Evolutionary conservation across 768 basidiomycete genomes (phyloP).

Genomic region (Podaxis sp.): DNA sequence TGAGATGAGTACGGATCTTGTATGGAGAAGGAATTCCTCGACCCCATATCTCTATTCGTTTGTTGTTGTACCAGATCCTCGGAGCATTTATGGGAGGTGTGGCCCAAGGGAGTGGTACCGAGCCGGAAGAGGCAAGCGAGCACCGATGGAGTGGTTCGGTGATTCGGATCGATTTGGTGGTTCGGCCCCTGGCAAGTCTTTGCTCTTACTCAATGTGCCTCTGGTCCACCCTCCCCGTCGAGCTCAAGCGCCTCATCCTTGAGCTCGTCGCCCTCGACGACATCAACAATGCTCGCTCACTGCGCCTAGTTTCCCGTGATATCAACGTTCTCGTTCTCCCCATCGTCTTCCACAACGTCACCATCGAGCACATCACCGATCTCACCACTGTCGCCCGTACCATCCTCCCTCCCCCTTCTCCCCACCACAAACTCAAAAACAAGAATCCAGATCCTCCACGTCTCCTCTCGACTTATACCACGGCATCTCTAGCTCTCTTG

Average conservation of each 20-base stretch:
- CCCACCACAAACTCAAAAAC: constrained; percentile 28
- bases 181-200: constrained; percentile 5
- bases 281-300: constrained; percentile 24
- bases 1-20: constrained; percentile 6
- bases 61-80: constrained; percentile 1
- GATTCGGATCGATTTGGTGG: constrained; percentile 15
- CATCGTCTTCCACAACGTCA: constrained; percentile 30
- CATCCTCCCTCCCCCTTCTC: constrained; percentile 27
- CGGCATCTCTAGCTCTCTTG: constrained; percentile 32
- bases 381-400: constrained; percentile 31
- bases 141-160: not conserved
- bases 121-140: not conserved
- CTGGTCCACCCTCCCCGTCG: constrained; percentile 33
- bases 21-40: not conserved
- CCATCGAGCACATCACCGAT: constrained; percentile 25
- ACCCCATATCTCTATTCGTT: not conserved
- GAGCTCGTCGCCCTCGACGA: constrained; percentile 27
- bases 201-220: constrained; percentile 13
- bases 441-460: constrained; percentile 29
- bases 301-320: constrained; percentile 34
- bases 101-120: constrained; percentile 3
- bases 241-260: constrained; percentile 34
- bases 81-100: constrained; percentile 8
- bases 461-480: constrained; percentile 30
- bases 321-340: constrained; percentile 36